Base-by-base conservation (phyloP, 1,284 basidiomycete species). In the Tilletia caries region DNA sequence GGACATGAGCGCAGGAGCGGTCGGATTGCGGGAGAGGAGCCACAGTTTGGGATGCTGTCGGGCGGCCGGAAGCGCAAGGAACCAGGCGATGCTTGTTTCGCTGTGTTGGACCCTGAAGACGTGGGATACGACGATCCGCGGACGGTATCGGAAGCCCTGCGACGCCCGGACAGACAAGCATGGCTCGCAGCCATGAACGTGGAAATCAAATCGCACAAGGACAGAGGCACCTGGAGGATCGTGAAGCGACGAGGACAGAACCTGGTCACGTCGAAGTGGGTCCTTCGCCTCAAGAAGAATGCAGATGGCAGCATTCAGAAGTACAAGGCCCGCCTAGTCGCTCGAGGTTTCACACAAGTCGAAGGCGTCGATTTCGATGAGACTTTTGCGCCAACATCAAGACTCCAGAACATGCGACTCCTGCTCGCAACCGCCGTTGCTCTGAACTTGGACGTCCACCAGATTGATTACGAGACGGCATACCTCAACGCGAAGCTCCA, bases 281-380 rank as follows among this genome's bases (percentile, higher is more conserved):
- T 67, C 5, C 65, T 69, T n/a, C 41, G 33, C 15, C 13, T 68
- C 2, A 67, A 70, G 34, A 58, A 44, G 0, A n/a, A 41, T 3
- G 46, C 66, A 2, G 66, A 70, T 25, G 25, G 46, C n/a, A 43
- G 46, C 34, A 58, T 70, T 20, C 64, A 58, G 12, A 60, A 67
- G 25, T 64, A 33, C 34, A 70, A 68, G 32, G 67, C 67, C 18
- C 64, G 67, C 13, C 67, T 68, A 10, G 67, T 68, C 23, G 67
- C 67, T 18, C 58, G 60, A 46, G 69, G 69, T 25, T 64, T 64
- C 41, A 37, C 69, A 15, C 69, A 70, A 15, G 33, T 70, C 10
- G 32, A 62, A 27, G 69, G 69, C 23, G 29, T 68, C 15, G 27
- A 70, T 29, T 68, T 65, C 62, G 65, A 73, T 2, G 67, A 71